Evolutionary conservation across 1,284 basidiomycete genomes (phyloP).

Genomic region (Tilletiopsis washingtonensis): DNA sequence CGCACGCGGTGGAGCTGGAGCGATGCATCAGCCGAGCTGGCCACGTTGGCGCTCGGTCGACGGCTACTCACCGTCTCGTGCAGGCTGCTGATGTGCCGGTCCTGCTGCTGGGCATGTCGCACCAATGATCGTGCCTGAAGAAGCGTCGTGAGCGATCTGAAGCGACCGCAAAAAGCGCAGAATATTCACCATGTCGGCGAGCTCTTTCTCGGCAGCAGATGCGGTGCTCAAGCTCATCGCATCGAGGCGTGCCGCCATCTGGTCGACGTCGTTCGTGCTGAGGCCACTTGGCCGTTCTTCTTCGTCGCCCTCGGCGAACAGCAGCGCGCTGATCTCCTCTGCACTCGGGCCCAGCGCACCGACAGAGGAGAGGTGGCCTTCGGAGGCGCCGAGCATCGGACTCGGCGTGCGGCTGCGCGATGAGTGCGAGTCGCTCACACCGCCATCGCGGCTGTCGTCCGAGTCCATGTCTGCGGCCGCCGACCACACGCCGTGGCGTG

Average conservation of each 20-base stretch:
- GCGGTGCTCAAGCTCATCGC: slow-evolving; percentile 22
- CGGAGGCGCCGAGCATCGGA: slow-evolving; percentile 30
- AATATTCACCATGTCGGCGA: slow-evolving; percentile 27
- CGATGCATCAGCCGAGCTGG: not conserved
- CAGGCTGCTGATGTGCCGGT: slow-evolving; percentile 1
- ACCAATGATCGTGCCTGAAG: not conserved
- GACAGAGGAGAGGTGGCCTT: slow-evolving; percentile 36
- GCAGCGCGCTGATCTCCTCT: slow-evolving; percentile 34
- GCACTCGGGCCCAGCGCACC: slow-evolving; percentile 31
- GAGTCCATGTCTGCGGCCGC: not conserved
- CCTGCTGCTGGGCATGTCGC: slow-evolving; percentile 7
- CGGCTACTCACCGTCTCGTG: slow-evolving; percentile 1
- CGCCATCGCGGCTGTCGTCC: not conserved
- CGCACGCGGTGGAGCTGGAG: slow-evolving; percentile 31
- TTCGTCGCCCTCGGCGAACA: slow-evolving; percentile 19
- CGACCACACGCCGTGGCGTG: not conserved
- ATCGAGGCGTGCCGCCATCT: slow-evolving; percentile 18
- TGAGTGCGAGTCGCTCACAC: not conserved
- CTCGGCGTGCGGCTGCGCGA: slow-evolving; percentile 35
- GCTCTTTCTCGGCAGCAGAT: slow-evolving; percentile 10
- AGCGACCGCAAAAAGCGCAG: not conserved
- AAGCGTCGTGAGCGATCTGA: too few relatives aligned
- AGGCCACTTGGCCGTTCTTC: not conserved
- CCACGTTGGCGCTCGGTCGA: not conserved
- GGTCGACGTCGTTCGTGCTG: slow-evolving; percentile 9